Evolutionary conservation across 2,329 filamentous ascomycete genomes (phyloP).

Genomic region (Aspergillus sp.): DNA sequence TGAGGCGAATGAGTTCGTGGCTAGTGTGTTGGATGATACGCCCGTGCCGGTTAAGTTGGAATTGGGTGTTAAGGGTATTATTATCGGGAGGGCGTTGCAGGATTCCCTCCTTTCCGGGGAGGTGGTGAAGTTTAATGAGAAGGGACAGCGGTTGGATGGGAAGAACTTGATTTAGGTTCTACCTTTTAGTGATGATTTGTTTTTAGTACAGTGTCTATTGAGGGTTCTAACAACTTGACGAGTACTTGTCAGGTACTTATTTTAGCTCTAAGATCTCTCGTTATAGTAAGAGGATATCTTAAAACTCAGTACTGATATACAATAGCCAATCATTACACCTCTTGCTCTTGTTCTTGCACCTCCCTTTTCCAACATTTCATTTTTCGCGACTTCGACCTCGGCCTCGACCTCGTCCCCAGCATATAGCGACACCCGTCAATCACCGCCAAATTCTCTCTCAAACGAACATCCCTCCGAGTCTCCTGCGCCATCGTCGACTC

Average conservation of each 20-base stretch:
- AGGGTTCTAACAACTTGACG: not conserved
- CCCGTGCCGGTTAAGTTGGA: conserved; percentile 37
- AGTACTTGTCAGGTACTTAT: too few relatives aligned
- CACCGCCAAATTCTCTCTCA: not conserved
- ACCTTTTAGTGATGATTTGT: not conserved
- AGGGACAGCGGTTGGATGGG: conserved; percentile 29
- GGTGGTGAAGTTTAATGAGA: conserved; percentile 26
- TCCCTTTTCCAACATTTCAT: not conserved
- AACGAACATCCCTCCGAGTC: not conserved
- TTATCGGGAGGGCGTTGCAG: conserved; percentile 35
- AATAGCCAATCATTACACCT: not conserved
- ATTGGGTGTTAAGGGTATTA: conserved; percentile 34
- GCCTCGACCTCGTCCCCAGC: not conserved
- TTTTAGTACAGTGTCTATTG: not conserved
- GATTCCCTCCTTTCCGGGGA: conserved; percentile 19
- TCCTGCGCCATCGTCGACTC: not conserved
- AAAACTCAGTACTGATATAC: not conserved
- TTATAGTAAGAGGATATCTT: not conserved
- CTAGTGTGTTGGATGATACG: conserved; percentile 35
- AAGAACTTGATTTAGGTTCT: not conserved
- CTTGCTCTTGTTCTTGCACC: not conserved
- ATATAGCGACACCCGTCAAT: not conserved
- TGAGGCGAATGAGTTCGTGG: conserved; percentile 42
- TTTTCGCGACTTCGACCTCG: not conserved
- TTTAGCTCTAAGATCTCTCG: too few relatives aligned